Evolutionary conservation across 208 protist species (phyloP).

Genomic region (Naegleria gruberi): DNA sequence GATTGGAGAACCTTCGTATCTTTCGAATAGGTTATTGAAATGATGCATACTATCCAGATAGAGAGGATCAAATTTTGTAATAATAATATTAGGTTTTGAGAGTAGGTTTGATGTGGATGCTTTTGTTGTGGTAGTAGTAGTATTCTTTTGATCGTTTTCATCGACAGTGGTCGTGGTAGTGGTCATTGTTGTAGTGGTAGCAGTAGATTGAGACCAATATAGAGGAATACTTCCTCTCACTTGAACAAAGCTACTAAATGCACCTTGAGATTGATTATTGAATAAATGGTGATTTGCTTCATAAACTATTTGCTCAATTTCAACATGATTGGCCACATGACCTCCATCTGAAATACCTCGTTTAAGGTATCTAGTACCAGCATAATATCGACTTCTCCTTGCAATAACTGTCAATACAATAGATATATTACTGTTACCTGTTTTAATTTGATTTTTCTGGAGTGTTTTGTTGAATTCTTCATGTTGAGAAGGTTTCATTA

Average conservation of each 20-base stretch:
- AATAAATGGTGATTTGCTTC: conserved; percentile 37
- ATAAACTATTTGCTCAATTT: conserved; percentile 72
- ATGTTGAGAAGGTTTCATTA: conserved; percentile 43
- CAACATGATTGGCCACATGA: conserved; percentile 70
- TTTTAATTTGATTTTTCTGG: neutral
- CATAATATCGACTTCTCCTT: conserved; percentile 72
- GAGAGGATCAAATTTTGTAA: conserved; percentile 40
- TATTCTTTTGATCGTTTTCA: conserved; percentile 9
- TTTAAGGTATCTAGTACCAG: conserved; percentile 85
- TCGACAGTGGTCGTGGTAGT: neutral
- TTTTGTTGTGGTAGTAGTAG: neutral
- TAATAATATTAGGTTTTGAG: conserved; percentile 71
- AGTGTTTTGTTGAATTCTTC: conserved; percentile 42
- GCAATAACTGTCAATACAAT: conserved; percentile 73
- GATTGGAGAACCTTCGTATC: conserved; percentile 75
- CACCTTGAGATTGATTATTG: conserved; percentile 23
- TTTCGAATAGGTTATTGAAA: conserved; percentile 72
- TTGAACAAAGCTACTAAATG: conserved; percentile 62
- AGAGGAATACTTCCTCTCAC: conserved; percentile 68
- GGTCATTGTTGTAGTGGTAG: neutral
- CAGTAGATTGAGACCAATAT: conserved; percentile 62
- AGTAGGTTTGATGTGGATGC: neutral
- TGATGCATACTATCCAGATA: conserved; percentile 64
- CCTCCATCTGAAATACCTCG: conserved; percentile 75
- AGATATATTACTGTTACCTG: conserved; percentile 36